Percentiles rank a stretch among this genome's conserved stretches.
phyloP scores from a whole-genome alignment of 78 protist species.

The Dictyostelium intermedium region DNA sequence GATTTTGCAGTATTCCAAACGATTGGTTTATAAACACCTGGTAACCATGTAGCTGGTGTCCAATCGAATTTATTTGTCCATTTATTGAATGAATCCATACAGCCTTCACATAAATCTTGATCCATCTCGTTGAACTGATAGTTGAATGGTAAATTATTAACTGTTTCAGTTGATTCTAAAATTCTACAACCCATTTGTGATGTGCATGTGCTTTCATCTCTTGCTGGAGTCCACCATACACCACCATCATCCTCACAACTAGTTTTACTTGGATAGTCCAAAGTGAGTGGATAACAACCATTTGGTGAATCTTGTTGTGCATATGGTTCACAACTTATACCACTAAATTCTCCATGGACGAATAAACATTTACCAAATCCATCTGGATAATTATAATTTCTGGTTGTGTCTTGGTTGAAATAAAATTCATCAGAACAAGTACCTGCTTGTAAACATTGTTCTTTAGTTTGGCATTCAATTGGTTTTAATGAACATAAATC shows the following conservation, averaged over 20 bases:
- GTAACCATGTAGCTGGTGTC: constrained; percentile 30
- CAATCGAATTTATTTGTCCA: constrained; percentile 22
- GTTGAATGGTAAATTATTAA: constrained; percentile 11
- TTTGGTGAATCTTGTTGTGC: constrained; percentile 24
- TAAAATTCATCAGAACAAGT: neutral
- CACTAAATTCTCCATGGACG: neutral
- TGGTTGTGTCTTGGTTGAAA: neutral
- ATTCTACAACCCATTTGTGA: neutral
- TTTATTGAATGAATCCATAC: neutral
- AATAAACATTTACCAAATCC: constrained; percentile 23
- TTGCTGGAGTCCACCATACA: neutral
- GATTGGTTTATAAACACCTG: neutral
- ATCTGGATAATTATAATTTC: neutral
- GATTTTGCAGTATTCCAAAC: neutral
- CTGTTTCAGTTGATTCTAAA: neutral
- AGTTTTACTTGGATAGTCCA: no score
- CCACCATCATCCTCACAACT: neutral
- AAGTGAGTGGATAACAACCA: neutral
- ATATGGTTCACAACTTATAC: neutral
- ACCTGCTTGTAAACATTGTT: neutral
- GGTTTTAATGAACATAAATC: neutral
- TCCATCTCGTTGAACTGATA: constrained; percentile 27
- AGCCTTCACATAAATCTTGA: neutral
- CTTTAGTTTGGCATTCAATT: neutral
- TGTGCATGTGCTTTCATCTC: neutral